phyloP scores from a whole-genome alignment of 192 early-diverging fungal species.

The Coemansia sp. region DNA sequence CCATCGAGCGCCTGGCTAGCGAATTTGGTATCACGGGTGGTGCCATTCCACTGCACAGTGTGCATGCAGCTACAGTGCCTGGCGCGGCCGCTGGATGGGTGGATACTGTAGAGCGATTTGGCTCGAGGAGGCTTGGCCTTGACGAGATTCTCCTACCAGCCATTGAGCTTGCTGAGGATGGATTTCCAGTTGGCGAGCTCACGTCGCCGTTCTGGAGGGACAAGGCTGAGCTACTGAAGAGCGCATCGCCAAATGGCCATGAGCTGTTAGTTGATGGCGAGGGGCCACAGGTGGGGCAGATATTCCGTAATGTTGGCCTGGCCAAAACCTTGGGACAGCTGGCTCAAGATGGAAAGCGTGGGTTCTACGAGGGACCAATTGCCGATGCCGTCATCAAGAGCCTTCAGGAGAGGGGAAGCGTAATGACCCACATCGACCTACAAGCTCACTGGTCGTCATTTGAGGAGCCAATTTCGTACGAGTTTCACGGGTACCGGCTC shows the following conservation, averaged over 20 bases:
- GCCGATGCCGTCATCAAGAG: conserved; percentile 68
- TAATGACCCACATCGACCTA: conserved; percentile 71
- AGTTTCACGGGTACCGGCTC: conserved; percentile 62
- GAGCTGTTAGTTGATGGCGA: conserved; percentile 59
- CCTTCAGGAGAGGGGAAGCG: conserved; percentile 58
- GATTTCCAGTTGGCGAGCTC: conserved; percentile 63
- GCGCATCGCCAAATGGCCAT: conserved; percentile 26
- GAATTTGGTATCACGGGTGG: conserved; percentile 24
- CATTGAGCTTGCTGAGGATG: conserved; percentile 69
- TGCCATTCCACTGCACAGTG: conserved; percentile 45
- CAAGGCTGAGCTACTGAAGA: conserved; percentile 11
- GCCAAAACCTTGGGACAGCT: conserved; percentile 50
- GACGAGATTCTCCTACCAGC: conserved; percentile 67
- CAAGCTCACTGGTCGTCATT: conserved; percentile 55
- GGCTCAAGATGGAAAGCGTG: conserved; percentile 59
- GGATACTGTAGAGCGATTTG: conserved; percentile 66
- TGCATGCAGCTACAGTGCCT: conserved; percentile 67
- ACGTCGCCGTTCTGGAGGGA: conserved; percentile 52
- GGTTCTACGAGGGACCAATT: conserved; percentile 71
- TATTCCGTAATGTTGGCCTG: conserved; percentile 63
- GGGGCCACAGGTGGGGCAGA: conserved; percentile 61
- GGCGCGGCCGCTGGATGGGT: conserved; percentile 78
- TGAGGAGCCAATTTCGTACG: conserved; percentile 64
- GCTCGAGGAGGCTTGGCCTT: conserved; percentile 62
- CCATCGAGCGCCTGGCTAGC: conserved; percentile 50